Percentiles rank a stretch among this genome's conserved stretches.
Conservation (phyloP, 305 asterid genomes). For the Ajuga reptans region DNA sequence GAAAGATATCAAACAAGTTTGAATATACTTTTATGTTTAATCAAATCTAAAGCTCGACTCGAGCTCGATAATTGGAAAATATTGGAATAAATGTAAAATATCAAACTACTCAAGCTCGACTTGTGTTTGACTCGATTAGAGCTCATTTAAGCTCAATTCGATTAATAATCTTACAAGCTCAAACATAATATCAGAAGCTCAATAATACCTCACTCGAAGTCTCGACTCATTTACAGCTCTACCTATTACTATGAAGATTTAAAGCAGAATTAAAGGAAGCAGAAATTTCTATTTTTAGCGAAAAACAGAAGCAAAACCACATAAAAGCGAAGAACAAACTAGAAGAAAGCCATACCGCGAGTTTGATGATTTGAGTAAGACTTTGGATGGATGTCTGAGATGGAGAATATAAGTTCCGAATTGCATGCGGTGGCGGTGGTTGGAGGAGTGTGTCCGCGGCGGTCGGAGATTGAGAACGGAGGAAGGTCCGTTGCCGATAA, state of each 20-base stretch:
- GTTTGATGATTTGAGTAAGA: conserved; percentile 18
- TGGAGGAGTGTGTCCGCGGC: not conserved
- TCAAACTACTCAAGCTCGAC: too few relatives aligned
- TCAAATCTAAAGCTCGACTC: too few relatives aligned
- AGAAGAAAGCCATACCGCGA: conserved; percentile 20
- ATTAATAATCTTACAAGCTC: too few relatives aligned
- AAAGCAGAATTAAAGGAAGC: not conserved
- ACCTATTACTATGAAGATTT: not conserved
- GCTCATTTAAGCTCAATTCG: too few relatives aligned
- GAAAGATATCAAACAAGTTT: too few relatives aligned
- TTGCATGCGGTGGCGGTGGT: conserved; percentile 18
- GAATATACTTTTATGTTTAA: too few relatives aligned
- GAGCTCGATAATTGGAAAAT: too few relatives aligned
- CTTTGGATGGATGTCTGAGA: conserved; percentile 15
- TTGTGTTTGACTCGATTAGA: too few relatives aligned
- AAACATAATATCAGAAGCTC: too few relatives aligned
- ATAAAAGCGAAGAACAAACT: not conserved
- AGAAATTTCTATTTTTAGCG: not conserved
- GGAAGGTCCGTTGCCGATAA: conserved; percentile 25
- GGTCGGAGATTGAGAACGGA: conserved; percentile 23
- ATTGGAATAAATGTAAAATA: too few relatives aligned
- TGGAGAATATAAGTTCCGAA: not conserved
- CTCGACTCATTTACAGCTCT: too few relatives aligned
- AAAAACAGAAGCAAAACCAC: not conserved
- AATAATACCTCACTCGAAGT: too few relatives aligned